Conservation (phyloP, 148 eudicot genomes). For the Persicaria maculosa region DNA sequence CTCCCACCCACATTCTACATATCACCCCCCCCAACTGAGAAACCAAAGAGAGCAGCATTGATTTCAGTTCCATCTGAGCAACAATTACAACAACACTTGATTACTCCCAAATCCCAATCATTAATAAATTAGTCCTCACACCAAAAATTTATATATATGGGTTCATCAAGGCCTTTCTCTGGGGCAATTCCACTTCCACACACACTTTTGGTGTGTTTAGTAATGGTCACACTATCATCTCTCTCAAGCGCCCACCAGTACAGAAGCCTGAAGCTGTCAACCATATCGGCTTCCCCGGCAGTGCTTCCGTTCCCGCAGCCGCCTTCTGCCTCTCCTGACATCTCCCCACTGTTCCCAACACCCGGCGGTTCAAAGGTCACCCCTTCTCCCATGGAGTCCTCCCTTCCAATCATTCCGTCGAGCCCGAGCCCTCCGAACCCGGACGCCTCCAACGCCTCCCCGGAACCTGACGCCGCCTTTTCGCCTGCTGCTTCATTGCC, state of each 20-base stretch:
- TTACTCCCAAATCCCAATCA: constrained; percentile 5
- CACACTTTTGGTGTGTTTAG: neutral
- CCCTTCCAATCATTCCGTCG: constrained; percentile 61
- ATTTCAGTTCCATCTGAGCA: constrained; percentile 11
- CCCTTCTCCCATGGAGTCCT: constrained; percentile 21
- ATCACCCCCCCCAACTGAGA: neutral
- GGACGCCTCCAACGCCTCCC: constrained; percentile 26
- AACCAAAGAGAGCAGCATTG: neutral
- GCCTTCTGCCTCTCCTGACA: constrained; percentile 10
- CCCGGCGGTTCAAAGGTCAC: constrained; percentile 15
- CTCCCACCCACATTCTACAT: neutral
- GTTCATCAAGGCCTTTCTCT: constrained; percentile 16
- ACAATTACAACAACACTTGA: neutral
- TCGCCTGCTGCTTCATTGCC: constrained; percentile 40
- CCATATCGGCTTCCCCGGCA: constrained; percentile 31
- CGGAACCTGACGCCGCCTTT: constrained; percentile 37
- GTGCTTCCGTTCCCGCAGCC: constrained; percentile 20
- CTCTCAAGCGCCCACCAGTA: neutral
- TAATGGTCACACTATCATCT: neutral
- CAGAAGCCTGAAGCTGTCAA: constrained; percentile 14
- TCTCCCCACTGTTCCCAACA: constrained; percentile 31
- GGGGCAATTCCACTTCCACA: constrained; percentile 3
- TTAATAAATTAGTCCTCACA: neutral
- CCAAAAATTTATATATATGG: constrained; percentile 25
- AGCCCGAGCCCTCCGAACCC: constrained; percentile 82